A percentile compares a stretch with the other conserved stretches of the same genome.
phyloP scores from a whole-genome alignment of 305 asterid genomes.

The Stenogyne calaminthoides region DNA sequence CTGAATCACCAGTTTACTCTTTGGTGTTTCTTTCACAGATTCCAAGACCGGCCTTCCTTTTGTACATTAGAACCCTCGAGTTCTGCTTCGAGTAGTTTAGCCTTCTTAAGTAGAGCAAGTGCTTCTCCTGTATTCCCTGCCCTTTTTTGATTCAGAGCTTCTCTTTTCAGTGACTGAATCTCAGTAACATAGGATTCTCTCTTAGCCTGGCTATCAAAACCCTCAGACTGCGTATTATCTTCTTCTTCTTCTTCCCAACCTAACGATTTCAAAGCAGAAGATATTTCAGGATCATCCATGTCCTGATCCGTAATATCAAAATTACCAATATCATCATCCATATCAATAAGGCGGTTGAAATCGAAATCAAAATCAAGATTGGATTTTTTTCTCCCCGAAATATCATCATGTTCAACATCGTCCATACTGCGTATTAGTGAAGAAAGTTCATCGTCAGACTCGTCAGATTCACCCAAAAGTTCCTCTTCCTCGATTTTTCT shows the following conservation, averaged over 20 bases:
- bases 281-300: constrained; percentile 81
- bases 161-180: constrained; percentile 71
- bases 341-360: constrained; percentile 46
- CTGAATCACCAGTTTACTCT: constrained; percentile 76
- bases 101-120: constrained; percentile 68
- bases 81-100: constrained; percentile 59
- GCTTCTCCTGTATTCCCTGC: constrained; percentile 81
- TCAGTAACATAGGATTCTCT: constrained; percentile 51
- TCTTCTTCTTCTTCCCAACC: constrained; percentile 97
- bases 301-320: constrained; percentile 79
- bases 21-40: constrained; percentile 39
- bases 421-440: constrained; percentile 65
- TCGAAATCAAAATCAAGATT: constrained; percentile 61
- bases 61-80: constrained; percentile 35
- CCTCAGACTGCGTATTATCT: constrained; percentile 45
- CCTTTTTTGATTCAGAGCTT: constrained; percentile 68
- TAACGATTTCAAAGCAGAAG: constrained; percentile 62
- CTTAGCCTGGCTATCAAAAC: constrained; percentile 34
- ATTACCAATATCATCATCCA: constrained; percentile 56
- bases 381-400: constrained; percentile 42
- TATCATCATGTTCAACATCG: constrained; percentile 50
- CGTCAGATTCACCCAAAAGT: constrained; percentile 82
- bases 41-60: constrained; percentile 27
- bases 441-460: constrained; percentile 90
- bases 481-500: constrained; percentile 95